These are phyloP conservation scores for Narthecium ossifragum DNA, from an alignment of 106 monocot species.

Conservation along the genomic window DNA sequence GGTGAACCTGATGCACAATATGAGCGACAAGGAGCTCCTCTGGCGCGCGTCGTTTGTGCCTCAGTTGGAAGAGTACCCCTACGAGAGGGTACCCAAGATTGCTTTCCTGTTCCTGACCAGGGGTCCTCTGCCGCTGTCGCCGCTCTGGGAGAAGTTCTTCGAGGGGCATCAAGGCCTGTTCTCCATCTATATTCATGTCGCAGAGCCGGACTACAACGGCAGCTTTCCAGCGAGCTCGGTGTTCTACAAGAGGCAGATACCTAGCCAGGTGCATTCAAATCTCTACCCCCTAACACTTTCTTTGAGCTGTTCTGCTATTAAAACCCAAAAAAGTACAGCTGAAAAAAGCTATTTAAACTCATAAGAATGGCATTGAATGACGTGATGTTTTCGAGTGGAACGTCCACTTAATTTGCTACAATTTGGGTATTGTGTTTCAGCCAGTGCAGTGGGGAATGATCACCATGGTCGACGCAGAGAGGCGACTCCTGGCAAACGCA, in stretches of 20 bases:
- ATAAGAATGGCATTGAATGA: too few species aligned
- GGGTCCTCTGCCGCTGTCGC: conserved; percentile 47
- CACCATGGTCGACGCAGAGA: conserved; percentile 65
- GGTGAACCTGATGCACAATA: conserved; percentile 27
- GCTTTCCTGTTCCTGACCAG: conserved; percentile 54
- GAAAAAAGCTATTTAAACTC: too few species aligned
- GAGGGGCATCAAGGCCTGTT: conserved; percentile 36
- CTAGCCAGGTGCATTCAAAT: conserved; percentile 37
- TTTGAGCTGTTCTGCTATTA: too few species aligned
- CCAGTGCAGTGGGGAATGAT: conserved; percentile 69
- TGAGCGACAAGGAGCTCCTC: conserved; percentile 49
- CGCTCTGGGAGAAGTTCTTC: conserved; percentile 54
- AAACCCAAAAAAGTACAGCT: too few species aligned
- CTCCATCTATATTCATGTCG: conserved; percentile 47
- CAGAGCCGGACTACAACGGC: conserved; percentile 32
- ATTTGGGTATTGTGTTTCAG: too few species aligned
- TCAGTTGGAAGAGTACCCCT: conserved; percentile 41
- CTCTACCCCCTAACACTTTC: too few species aligned
- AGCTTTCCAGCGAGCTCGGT: conserved; percentile 9
- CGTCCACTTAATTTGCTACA: too few species aligned
- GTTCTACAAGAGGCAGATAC: conserved; percentile 29
- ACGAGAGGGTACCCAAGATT: conserved; percentile 44
- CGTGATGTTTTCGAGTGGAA: too few species aligned
- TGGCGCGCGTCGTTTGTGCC: conserved; percentile 51
- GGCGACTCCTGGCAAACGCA: conserved; percentile 70